Conservation (phyloP, 2,329 filamentous ascomycete species). For the Ceratocystis alfenasii region DNA sequence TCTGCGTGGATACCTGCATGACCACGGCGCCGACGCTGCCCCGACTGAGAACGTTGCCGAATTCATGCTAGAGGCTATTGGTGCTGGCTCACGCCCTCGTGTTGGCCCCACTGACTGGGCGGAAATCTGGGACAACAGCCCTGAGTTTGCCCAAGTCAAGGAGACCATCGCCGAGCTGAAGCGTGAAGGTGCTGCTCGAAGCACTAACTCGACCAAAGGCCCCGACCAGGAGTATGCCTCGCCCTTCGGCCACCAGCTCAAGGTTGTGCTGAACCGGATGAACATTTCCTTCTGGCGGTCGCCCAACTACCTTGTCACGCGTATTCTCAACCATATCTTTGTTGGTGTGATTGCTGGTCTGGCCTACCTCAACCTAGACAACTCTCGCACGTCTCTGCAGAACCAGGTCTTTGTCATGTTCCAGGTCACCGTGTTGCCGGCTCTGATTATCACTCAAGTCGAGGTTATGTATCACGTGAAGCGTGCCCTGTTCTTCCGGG, state of each 20-base stretch:
- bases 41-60: constrained; percentile 52
- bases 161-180: constrained; percentile 56
- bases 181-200: constrained; percentile 37
- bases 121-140: constrained; percentile 63
- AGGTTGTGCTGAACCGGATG: constrained; percentile 58
- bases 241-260: constrained; percentile 66
- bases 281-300: constrained; percentile 74
- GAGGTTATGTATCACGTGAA: constrained; percentile 69
- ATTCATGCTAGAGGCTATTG: constrained; percentile 78
- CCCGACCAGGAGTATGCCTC: constrained; percentile 73
- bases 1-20: constrained; percentile 52
- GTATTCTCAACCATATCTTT: constrained; percentile 71
- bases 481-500: constrained; percentile 73
- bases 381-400: constrained; percentile 65
- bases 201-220: constrained; percentile 41
- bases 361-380: constrained; percentile 64
- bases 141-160: constrained; percentile 57
- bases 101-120: constrained; percentile 68
- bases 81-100: constrained; percentile 59
- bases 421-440: constrained; percentile 74
- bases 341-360: constrained; percentile 70
- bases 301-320: constrained; percentile 79
- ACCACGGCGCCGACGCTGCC: constrained; percentile 48
- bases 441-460: constrained; percentile 71
- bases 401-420: constrained; percentile 85